Percentiles rank a stretch among this genome's conserved stretches.
Evolutionary conservation across 176 grass and related monocot species (phyloP).

Genomic region (Canna indica): DNA sequence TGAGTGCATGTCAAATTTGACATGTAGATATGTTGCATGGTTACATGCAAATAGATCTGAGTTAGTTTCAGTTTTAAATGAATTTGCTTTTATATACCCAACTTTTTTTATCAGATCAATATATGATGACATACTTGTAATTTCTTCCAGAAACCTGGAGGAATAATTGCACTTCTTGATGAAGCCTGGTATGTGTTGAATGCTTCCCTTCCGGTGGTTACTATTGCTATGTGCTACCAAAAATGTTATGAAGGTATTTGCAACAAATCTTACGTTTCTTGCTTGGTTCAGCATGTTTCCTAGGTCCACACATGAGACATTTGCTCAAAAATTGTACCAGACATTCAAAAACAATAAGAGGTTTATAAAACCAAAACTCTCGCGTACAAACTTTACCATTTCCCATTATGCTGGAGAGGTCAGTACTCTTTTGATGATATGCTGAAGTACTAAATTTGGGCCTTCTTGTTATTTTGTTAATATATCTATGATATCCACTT

Average conservation of each 20-base stretch:
- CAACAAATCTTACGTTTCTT: slow-evolving; percentile 16
- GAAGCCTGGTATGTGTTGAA: slow-evolving; percentile 76
- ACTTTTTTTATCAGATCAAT: background rate
- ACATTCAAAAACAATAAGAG: slow-evolving; percentile 86
- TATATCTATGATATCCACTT: slow-evolving; percentile 18
- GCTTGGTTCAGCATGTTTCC: slow-evolving; percentile 70
- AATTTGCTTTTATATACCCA: background rate
- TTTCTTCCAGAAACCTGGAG: slow-evolving; percentile 88
- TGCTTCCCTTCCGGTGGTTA: slow-evolving; percentile 12
- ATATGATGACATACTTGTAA: background rate
- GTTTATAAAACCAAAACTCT: slow-evolving; percentile 85
- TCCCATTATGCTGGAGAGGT: slow-evolving; percentile 95
- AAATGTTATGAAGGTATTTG: background rate
- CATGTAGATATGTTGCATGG: background rate
- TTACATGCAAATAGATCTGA: background rate
- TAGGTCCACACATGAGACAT: slow-evolving; percentile 77
- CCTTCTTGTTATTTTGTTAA: background rate
- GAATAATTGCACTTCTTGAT: slow-evolving; percentile 87
- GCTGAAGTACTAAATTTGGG: slow-evolving; percentile 8
- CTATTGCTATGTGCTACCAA: background rate
- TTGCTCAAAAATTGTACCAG: slow-evolving; percentile 65
- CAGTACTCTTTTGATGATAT: slow-evolving; percentile 36
- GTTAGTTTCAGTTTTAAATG: background rate
- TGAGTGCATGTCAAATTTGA: background rate
- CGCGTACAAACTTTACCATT: slow-evolving; percentile 75